These are phyloP conservation scores for Aureobasidium sp. DNA, from an alignment of 2,329 filamentous ascomycete species.

Conservation along the genomic window DNA sequence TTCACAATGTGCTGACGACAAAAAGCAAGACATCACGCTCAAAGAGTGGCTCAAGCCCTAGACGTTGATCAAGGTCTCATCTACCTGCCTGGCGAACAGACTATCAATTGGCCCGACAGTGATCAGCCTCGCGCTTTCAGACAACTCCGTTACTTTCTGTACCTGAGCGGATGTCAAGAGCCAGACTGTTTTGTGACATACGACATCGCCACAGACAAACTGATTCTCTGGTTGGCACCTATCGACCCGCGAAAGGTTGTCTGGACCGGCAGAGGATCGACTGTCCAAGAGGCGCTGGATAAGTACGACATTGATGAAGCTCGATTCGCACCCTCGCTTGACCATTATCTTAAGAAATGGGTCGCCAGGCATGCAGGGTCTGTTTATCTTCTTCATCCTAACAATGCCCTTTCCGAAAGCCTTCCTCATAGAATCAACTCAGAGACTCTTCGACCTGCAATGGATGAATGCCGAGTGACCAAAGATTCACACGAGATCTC, in stretches of 20 bases:
- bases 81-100: conserved; percentile 47
- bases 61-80: conserved; percentile 43
- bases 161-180: conserved; percentile 76
- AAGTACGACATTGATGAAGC: conserved; percentile 76
- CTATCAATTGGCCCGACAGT: conserved; percentile 47
- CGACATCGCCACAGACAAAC: conserved; percentile 62
- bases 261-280: conserved; percentile 84
- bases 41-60: conserved; percentile 15
- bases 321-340: conserved; percentile 32
- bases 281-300: conserved; percentile 61
- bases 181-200: conserved; percentile 76
- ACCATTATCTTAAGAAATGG: conserved; percentile 27
- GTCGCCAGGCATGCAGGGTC: conserved; percentile 20
- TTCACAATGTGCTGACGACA: background rate
- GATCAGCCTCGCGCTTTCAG: conserved; percentile 50
- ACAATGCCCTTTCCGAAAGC: conserved; percentile 2
- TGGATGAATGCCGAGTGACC: conserved; percentile 71
- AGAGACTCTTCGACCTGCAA: conserved; percentile 53
- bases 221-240: conserved; percentile 88
- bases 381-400: conserved; percentile 30
- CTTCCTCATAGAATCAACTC: background rate
- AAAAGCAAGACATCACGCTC: conserved; percentile 17
- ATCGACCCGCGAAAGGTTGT: conserved; percentile 79
- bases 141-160: conserved; percentile 76
- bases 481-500: conserved; percentile 81